Base-by-base conservation (phyloP, 202 grass and related monocot species). In the Carex sylvatica region DNA sequence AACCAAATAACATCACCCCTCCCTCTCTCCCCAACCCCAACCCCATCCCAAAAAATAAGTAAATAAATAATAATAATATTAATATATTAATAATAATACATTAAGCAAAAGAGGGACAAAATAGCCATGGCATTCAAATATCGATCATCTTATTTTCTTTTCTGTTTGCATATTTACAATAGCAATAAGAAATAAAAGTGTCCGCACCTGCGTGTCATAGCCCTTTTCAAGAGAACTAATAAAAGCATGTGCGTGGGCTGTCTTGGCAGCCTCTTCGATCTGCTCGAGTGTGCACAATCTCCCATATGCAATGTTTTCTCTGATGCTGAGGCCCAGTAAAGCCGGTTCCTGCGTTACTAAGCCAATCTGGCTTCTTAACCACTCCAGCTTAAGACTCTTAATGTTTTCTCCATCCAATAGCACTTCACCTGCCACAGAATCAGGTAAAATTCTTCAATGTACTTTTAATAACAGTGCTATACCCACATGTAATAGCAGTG, bases 341-440 rank as follows among this genome's bases (percentile, higher is more conserved):
- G 95, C 95, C 24, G 95, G 95, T 82, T 92, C 95, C 67, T 98
- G 95, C 16, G 95, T 98, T 51, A 98, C 95, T 76, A 98, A 85
- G 79, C 95, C 95, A 90, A 98, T 98, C 89, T 95, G 95, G 89
- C 95, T 95, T 89, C 95, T 98, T 86, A 98, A 88, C 95, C 95
- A 98, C 88, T 95, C 92, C 59, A 98, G 84, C 85, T 95, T 92
- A 82, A 98, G 72, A 89, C 90, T 98, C 85, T 98, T 98, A 84
- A 98, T 98, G 74, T 98, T 98, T 87, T 98, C 95, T n/a, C 95
- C 95, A 86, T 98, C 95, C 84, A 98, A 87, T 80, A 98, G 91
- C 65, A 98, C 95, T 93, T 98, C 95, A 70, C 95, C 95, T 98
- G 87, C 74, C 84, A 87, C 64, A 79, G 47, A 90, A 73, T 74